Conservation (phyloP, 1,139 yeast species). For the Blastobotrys malaysiensis region DNA sequence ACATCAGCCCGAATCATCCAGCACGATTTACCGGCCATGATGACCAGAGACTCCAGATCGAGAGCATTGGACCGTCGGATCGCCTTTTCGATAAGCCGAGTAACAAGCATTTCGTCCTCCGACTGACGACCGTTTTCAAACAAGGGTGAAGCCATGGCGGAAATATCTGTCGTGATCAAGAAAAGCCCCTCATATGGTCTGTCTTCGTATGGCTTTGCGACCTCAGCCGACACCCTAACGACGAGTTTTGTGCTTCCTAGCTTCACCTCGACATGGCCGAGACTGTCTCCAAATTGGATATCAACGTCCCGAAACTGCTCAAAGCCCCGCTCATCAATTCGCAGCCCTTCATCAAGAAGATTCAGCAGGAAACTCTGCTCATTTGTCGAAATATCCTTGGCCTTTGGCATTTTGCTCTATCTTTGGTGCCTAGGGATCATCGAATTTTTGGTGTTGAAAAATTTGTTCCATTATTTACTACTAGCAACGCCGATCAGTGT, state of each 20-base stretch:
- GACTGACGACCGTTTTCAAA: slow-evolving; percentile 70
- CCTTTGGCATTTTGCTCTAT: slow-evolving; percentile 44
- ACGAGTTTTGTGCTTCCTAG: slow-evolving; percentile 71
- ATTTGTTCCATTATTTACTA: slow-evolving; percentile 2
- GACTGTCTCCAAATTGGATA: slow-evolving; percentile 60
- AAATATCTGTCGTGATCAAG: slow-evolving; percentile 74
- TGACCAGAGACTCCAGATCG: slow-evolving; percentile 85
- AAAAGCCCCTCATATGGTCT: slow-evolving; percentile 93
- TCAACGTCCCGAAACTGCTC: slow-evolving; percentile 59
- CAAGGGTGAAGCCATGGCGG: slow-evolving; percentile 83
- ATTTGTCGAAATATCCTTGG: slow-evolving; percentile 57
- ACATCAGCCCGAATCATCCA: slow-evolving; percentile 90
- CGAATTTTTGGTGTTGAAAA: slow-evolving; percentile 3
- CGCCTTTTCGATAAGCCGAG: slow-evolving; percentile 84
- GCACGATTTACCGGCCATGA: slow-evolving; percentile 83
- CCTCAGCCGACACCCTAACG: slow-evolving; percentile 72
- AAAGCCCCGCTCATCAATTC: slow-evolving; percentile 66
- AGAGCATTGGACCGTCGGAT: slow-evolving; percentile 84
- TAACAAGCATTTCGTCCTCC: slow-evolving; percentile 72
- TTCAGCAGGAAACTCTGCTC: slow-evolving; percentile 59
- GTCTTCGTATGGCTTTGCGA: slow-evolving; percentile 81
- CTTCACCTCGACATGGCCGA: slow-evolving; percentile 73
- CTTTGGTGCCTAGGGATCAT: background rate
- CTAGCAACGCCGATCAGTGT: too few relatives aligned
- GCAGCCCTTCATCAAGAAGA: slow-evolving; percentile 49